Evolutionary conservation across 495 filamentous ascomycete species (phyloP), one percentile per base, ranked within the genome.

Genomic region (Podospora didyma): DNA sequence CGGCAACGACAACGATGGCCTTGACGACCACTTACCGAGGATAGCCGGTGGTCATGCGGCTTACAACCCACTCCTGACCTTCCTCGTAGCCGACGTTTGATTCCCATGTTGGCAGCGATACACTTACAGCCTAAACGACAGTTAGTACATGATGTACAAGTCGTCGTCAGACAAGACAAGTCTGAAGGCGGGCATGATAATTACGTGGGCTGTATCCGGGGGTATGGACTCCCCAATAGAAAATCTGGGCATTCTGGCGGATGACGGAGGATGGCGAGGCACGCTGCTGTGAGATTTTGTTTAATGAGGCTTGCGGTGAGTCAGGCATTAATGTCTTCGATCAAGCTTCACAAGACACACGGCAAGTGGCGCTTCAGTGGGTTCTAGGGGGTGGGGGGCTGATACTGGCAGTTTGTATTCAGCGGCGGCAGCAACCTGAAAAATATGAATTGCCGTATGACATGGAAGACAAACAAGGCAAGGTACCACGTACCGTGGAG

Each of bases 31-130:
- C 68, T n/a, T 62, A 89, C 83, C 87, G 82, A 56, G 94, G 94
- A 73, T 98, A 98, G 41, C 94, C 94, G 21, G 88, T 95, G 58
- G 84, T 79, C 89, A 98, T 89, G 63, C 87, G 87, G 56, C 78
- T 81, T 37, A 95, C 53, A 11, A 98, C 88, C 89, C 90, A 92
- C 52, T 85, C 78, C 66, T 94, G 80, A 26, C 92, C 93, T 70
- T 97, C 90, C 70, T 97, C 94, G 61, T 98, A 98, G 2, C 82
- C 94, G 23, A 97, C 75, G 66, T 93, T 96, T 42, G 91, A 75
- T 60, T 76, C 82, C 94, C 94, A 98, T 76, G 93, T 94, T 45
- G 94, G 94, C 31, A 98, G 78, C 2, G 95, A 97, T 20, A 96
- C 91, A 68, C 92, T 97, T 57, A 97, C 89, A 47, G 94, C 95